Conservation (phyloP, 176 grass and related monocot genomes). For the Pontederia crassipes region DNA sequence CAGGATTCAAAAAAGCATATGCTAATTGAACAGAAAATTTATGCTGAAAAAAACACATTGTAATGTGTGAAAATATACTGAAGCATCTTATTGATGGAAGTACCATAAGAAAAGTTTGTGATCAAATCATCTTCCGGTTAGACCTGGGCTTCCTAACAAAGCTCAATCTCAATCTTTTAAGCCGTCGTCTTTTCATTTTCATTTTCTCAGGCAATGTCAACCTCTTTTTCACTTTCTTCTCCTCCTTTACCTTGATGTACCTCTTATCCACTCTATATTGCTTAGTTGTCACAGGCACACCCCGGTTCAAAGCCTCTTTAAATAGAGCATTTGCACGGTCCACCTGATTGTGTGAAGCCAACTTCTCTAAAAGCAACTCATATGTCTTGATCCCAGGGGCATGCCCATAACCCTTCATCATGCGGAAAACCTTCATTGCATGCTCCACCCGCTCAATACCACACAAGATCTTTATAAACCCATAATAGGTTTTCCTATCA, state of each 20-base stretch:
- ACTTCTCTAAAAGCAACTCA: conserved; percentile 62
- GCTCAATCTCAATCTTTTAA: conserved; percentile 79
- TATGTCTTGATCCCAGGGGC: conserved; percentile 80
- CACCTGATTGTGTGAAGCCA: conserved; percentile 63
- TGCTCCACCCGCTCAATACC: conserved; percentile 94
- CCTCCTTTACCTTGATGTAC: conserved; percentile 57
- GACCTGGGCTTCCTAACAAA: conserved; percentile 80
- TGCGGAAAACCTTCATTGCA: conserved; percentile 81
- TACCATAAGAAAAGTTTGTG: conserved; percentile 15
- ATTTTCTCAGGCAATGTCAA: conserved; percentile 82
- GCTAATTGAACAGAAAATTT: no score
- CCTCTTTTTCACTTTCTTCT: conserved; percentile 81
- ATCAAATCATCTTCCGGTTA: conserved; percentile 18
- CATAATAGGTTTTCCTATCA: conserved; percentile 78
- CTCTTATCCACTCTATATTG: conserved; percentile 54
- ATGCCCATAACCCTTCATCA: conserved; percentile 93
- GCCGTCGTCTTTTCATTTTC: conserved; percentile 74
- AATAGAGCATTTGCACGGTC: conserved; percentile 80
- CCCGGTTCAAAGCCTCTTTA: conserved; percentile 62
- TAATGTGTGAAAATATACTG: no score
- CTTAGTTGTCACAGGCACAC: conserved; percentile 37
- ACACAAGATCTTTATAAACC: conserved; percentile 91
- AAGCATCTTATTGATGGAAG: background rate
- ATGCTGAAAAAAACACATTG: no score
- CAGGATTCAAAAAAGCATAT: no score